Base-by-base conservation (phyloP, 2,329 filamentous ascomycete genomes). In the Graphium sp. region DNA sequence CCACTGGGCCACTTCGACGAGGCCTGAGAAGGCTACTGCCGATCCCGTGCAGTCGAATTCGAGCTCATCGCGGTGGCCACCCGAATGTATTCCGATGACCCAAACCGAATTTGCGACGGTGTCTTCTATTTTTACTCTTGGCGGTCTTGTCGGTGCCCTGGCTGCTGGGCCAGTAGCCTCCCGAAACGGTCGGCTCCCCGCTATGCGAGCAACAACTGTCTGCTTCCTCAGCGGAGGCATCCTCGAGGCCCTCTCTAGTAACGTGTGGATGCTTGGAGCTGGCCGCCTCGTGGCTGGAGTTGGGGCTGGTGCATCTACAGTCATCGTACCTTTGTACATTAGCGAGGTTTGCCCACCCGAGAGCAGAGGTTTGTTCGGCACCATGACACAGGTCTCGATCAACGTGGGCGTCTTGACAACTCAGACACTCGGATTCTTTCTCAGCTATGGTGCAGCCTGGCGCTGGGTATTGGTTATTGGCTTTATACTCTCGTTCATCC, bases 301-400 rank as follows among this genome's bases (percentile, higher is more conserved):
- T 2, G 85, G 81, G 6, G 84, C 84, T 5, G 89, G 89, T 14
- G 82, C 84, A 3, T 72, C 84, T 2, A 87, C 89, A 3, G 89
- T 98, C 13, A 81, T 94, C 20, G 84, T 91, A 3, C 89, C 89
- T 1, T 69, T 98, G 13, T 98, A 92, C 57, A 83, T 98, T 40
- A 85, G 83, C 25, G 89, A 98, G 51, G 68, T 94, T 16, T 76
- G 85, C 0, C 89, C 87, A 4, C 71, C 71, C 0, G 56, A 61
- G 11, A 67, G 76, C 38, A 70, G 74, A 31, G 85, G 84, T 5
- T 71, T 92, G 36, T 95, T 93, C 44, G 72, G 72, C 9, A 63
- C 69, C 31, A 77, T 91, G 52, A 95, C 89, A 0, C 87, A 98
- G 48, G 74, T 95, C 44, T 85, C 84, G 52, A 85, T 85, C 58